Evolutionary conservation across 768 basidiomycete genomes (phyloP), one percentile per base, ranked within the genome.

Genomic region (Suillus paluster): DNA sequence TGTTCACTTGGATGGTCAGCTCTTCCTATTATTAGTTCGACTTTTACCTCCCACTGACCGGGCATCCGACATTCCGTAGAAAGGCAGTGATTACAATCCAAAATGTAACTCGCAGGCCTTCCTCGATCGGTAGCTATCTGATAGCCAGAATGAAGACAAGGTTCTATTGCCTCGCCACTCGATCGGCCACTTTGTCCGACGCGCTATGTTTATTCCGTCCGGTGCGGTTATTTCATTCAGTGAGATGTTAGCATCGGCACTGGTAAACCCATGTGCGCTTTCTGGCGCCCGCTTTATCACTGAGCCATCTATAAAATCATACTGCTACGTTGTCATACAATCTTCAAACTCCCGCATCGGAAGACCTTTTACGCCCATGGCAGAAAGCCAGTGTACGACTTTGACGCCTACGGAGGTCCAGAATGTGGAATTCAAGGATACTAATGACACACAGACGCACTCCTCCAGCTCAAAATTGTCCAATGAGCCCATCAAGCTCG

Each of bases 401-500:
- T 45, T 61, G 60, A 42, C 60, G 15, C 38, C 57, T 58, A 39
- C 21, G 2, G 54, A 39, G 5, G 25, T 39, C 17, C 36, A 39
- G 38, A 39, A 25, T 27, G 23, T 55, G 11, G 54, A 27, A 25
- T 25, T 33, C 5, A 23, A 12, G 10, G 25, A 12, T 19, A 19
- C 17, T 27, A 30, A 30, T 30, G 17, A 55, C 25, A 15, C 17
- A 5, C 38, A 55, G 25, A 39, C 38, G 19, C 36, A 39, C 25
- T 11, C 38, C 34, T 23, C 23, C 23, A 55, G 53, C 19, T 19
- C 54, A 21, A 25, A 39, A 19, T 12, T 11, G 17, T 39, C 49
- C n/a, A 53, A 57, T 15, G 58, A 38, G n/a, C 50, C 49, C 12
- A 38, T 27, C 14, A 45, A 46, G 33, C 41, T 62, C 3, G 79